Base-by-base conservation (phyloP, 2,329 filamentous ascomycete genomes). In the Penicillium sp. region DNA sequence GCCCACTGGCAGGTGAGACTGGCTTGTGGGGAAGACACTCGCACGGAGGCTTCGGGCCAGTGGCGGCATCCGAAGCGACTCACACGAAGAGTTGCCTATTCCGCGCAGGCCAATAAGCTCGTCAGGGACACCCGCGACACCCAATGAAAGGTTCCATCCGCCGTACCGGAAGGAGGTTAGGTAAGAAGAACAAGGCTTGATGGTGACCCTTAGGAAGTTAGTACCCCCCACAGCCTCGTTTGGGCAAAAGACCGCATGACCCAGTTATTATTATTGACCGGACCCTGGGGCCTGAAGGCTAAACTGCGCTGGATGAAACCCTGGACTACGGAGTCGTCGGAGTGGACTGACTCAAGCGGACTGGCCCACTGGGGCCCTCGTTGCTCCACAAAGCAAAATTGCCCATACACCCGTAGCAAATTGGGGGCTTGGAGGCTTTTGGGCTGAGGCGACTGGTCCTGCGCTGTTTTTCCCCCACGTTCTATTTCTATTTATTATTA, bases 211-310 rank as follows among this genome's bases (percentile, higher is more conserved):
- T 13, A 44, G 13, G 19, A 22, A 22, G 19, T 13, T 22, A 22
- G 16, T 11, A 19, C 11, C 24, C 51, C 51, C 51, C 51, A 54
- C 51, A 54, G 51, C 41, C 52, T 46, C 40, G 14, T 52, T 59
- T 55, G 41, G 57, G 57, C 35, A 59, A 59, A 41, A 56, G 36
- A 51, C 53, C 57, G 52, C 57, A 59, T 59, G 57, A 59, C 52
- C 53, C 31, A 22, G 41, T 33, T 35, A 24, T 24, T 13, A 22
- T 16, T 33, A 18, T 14, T 13, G 31, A 33, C 18, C 43, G 9
- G 18, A 27, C 5, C 43, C 31, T 31, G 31, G 7, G 7, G 37
- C 43, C 31, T 31, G 31, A 31, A 31, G 37, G 33, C 49, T 35
- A 19, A 35, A 31, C 19, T 49, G 31, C 11, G 10, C 46, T 54